A percentile compares a stretch with the other conserved stretches of the same genome.
phyloP scores from a whole-genome alignment of 495 filamentous ascomycete genomes.

The Aspergillus wentii region DNA sequence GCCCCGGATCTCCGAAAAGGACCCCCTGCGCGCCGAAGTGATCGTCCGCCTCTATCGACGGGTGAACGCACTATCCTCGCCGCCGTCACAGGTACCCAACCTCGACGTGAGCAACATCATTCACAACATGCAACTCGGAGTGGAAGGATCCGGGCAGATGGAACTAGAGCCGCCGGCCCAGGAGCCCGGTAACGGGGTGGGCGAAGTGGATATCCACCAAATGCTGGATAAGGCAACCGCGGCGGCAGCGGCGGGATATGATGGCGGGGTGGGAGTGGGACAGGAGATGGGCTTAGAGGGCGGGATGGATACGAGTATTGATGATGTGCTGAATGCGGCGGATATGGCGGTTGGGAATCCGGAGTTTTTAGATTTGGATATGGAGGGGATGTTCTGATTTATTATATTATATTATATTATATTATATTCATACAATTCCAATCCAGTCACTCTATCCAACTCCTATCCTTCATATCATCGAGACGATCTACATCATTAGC shows the following conservation, averaged over 20 bases:
- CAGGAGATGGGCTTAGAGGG: constrained; percentile 15
- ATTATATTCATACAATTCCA: no score
- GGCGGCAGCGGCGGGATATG: constrained; percentile 27
- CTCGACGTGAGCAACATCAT: constrained; percentile 40
- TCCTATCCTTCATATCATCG: no score
- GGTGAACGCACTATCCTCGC: constrained; percentile 57
- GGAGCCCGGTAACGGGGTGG: constrained; percentile 12
- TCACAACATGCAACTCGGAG: constrained; percentile 34
- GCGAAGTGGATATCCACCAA: constrained; percentile 39
- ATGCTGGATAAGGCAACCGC: constrained; percentile 43
- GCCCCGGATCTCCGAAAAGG: constrained; percentile 54
- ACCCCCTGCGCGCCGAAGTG: constrained; percentile 58
- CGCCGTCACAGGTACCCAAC: constrained; percentile 35
- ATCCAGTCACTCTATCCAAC: neutral
- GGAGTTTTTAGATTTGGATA: constrained; percentile 46
- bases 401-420: no score
- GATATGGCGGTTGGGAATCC: constrained; percentile 45
- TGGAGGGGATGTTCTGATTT: constrained; percentile 42
- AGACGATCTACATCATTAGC: no score
- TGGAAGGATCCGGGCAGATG: constrained; percentile 29
- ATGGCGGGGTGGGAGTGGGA: constrained; percentile 26
- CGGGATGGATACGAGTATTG: constrained; percentile 38
- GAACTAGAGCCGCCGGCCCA: constrained; percentile 24
- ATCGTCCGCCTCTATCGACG: constrained; percentile 72
- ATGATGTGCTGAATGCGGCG: constrained; percentile 44